A percentile compares a stretch with the other conserved stretches of the same genome.
These are phyloP conservation scores for Botrytis fragariae DNA, from an alignment of 2,329 filamentous ascomycete genomes.

Conservation along the genomic window DNA sequence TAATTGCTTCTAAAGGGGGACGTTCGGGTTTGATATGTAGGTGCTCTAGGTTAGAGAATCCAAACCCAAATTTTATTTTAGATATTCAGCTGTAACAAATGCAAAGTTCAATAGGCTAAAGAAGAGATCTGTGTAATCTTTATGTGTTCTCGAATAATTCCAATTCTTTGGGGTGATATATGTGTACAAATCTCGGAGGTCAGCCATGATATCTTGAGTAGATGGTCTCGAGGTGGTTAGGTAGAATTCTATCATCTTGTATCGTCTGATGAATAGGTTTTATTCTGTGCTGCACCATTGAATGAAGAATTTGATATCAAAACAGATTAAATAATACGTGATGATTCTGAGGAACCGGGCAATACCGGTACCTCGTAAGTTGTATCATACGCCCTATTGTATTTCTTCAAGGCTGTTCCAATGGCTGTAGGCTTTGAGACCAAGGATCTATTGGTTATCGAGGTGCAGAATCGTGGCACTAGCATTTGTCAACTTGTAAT, in stretches of 20 bases:
- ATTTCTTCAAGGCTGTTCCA: constrained; percentile 1
- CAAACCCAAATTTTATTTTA: background rate
- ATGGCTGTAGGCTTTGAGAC: background rate
- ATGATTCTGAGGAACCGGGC: background rate
- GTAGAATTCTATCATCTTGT: background rate
- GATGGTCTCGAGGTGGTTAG: background rate
- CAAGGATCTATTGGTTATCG: background rate
- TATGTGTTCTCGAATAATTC: constrained; percentile 3
- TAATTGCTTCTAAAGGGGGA: background rate
- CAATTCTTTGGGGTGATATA: too few species aligned
- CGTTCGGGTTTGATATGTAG: background rate
- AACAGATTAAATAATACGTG: background rate
- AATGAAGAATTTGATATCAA: background rate
- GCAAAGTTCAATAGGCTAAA: background rate
- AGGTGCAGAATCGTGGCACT: background rate
- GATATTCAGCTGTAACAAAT: background rate
- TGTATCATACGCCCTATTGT: constrained; percentile 1
- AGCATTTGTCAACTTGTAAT: background rate
- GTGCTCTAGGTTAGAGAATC: background rate
- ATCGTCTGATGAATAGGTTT: constrained; percentile 1
- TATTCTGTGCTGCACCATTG: background rate
- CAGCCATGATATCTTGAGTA: background rate
- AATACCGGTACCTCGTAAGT: background rate
- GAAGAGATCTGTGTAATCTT: background rate
- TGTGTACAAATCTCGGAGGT: constrained; percentile 2